Conservation (phyloP, 148 eudicot genomes). For the Camellia lanceoleosa region DNA sequence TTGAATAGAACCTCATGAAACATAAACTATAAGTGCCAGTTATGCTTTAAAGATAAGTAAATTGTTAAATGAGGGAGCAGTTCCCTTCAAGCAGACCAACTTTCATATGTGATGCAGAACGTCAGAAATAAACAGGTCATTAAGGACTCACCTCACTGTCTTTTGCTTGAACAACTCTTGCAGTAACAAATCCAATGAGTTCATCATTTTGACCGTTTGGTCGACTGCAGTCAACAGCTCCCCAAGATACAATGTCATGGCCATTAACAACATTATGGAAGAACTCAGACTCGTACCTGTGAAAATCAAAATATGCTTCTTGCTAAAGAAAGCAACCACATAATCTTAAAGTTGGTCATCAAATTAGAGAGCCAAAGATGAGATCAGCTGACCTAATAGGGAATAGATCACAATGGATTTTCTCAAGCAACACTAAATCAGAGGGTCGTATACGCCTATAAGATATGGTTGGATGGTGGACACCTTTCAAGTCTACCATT, state of each 20-base stretch:
- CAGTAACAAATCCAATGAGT: slow-evolving; percentile 90
- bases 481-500: slow-evolving; percentile 55
- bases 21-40: neutral
- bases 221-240: slow-evolving; percentile 84
- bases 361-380: neutral
- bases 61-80: neutral
- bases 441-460: slow-evolving; percentile 77
- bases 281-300: slow-evolving; percentile 88
- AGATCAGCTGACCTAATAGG: slow-evolving; percentile 63
- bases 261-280: slow-evolving; percentile 76
- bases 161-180: slow-evolving; percentile 59
- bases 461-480: slow-evolving; percentile 54
- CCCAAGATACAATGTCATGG: slow-evolving; percentile 81
- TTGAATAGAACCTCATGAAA: slow-evolving; percentile 6
- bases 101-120: neutral
- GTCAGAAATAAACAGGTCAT: neutral
- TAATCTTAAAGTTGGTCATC: slow-evolving; percentile 11
- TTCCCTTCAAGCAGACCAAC: neutral
- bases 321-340: slow-evolving; percentile 1
- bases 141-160: slow-evolving; percentile 76
- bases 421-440: slow-evolving; percentile 59
- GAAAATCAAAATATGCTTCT: slow-evolving; percentile 13
- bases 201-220: slow-evolving; percentile 64
- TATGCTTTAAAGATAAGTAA: neutral
- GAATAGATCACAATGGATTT: slow-evolving; percentile 72